Percentiles rank a stretch among this genome's conserved stretches.
These are phyloP conservation scores for Triangularia verruculosa DNA, from an alignment of 2,329 filamentous ascomycete genomes.

Conservation along the genomic window DNA sequence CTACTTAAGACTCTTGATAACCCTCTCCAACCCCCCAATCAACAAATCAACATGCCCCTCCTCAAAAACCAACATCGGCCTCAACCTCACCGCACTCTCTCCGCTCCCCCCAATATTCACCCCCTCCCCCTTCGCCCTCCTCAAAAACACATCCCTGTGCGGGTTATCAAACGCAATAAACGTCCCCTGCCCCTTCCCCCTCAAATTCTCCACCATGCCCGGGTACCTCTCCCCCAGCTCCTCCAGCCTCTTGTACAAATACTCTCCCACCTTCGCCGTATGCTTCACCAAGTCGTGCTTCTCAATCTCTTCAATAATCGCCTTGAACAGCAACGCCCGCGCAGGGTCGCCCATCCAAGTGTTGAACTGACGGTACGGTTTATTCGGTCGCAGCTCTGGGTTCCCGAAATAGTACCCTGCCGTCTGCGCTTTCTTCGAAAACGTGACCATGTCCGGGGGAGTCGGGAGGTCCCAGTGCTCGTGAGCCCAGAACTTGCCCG, in stretches of 20 bases:
- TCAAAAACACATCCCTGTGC: conserved; percentile 73
- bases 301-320: conserved; percentile 79
- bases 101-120: conserved; percentile 88
- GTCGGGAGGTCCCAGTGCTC: conserved; percentile 83
- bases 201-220: conserved; percentile 73
- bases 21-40: conserved; percentile 73
- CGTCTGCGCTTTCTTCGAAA: conserved; percentile 92
- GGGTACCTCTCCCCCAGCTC: conserved; percentile 68
- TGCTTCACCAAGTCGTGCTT: conserved; percentile 72
- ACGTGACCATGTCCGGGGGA: conserved; percentile 90
- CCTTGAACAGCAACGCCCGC: conserved; percentile 79
- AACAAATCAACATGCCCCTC: conserved; percentile 85
- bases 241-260: conserved; percentile 71
- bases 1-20: conserved; percentile 41
- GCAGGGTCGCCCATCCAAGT: conserved; percentile 96
- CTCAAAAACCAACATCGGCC: conserved; percentile 92
- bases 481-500: conserved; percentile 94
- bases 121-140: conserved; percentile 73
- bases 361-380: conserved; percentile 95
- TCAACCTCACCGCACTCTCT: conserved; percentile 68
- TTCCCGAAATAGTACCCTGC: conserved; percentile 90
- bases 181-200: conserved; percentile 84
- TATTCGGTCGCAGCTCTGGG: conserved; percentile 77
- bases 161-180: conserved; percentile 92
- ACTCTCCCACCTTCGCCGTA: conserved; percentile 74